Base-by-base conservation (phyloP, 768 basidiomycete species). In the Boletellus ananas region DNA sequence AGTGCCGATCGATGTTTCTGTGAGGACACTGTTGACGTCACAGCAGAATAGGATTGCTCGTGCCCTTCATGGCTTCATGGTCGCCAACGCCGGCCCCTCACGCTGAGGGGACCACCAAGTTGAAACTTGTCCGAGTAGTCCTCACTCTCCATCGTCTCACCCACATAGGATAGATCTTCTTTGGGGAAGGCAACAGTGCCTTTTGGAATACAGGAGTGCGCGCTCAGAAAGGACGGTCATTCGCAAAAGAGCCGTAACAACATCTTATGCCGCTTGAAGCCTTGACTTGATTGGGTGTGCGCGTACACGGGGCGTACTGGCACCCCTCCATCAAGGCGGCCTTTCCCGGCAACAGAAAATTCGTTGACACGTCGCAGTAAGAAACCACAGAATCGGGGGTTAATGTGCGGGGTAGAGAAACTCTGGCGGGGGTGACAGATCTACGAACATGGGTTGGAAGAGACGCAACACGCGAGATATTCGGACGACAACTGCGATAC, bases 1-100 rank as follows among this genome's bases (percentile, higher is more conserved):
- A 91, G 45, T 93, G 3, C 93, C 93, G 6, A 91, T 54, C 0
- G 86, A 88, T 61, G 94, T 93, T n/a, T 71, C 93, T 93, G 54
- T 33, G 14, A n/a, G 5, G 12, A 14, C 1, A 18, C 17, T n/a
- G 11, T 34, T 13, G 18, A 12, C 6, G 8, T 14, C 3, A 14
- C 11, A 51, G 43, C 20, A 33, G 17, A 29, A 21, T 31, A 14
- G 42, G 29, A 39, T 27, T 31, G 67, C 81, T 56, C 59, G 90
- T 90, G 60, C 14, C 81, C 79, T 53, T 94, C 90, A 18, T 76
- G 77, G 0, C 87, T 93, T 93, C 71, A 96, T 74, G 4, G 83
- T 74, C 60, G 89, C 90, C 6, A 76, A 72, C 38, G 77, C 77
- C 95, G 94, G 44, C 81, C 79, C 5, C 96, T 75, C 0, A 98